These are phyloP conservation scores for Yamadazyma paraphyllophila DNA, from an alignment of 805 yeast genomes.

Conservation along the genomic window DNA sequence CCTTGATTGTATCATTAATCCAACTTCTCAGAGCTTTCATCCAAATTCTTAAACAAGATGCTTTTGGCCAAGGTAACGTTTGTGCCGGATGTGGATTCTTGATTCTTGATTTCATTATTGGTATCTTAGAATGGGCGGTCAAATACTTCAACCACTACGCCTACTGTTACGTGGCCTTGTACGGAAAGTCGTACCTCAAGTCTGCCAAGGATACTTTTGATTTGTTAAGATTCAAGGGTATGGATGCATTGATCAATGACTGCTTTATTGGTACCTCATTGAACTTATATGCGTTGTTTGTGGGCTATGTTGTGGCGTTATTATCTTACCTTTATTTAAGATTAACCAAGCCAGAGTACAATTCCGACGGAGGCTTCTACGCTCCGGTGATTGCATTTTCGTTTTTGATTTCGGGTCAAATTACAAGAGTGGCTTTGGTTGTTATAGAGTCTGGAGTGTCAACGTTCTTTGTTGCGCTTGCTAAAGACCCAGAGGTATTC, in stretches of 20 bases:
- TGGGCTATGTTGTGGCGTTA: constrained; percentile 59
- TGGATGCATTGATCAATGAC: constrained; percentile 83
- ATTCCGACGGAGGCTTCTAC: constrained; percentile 54
- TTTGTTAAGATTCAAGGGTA: constrained; percentile 72
- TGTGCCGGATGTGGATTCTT: constrained; percentile 53
- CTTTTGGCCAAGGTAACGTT: constrained; percentile 50
- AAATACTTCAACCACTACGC: constrained; percentile 90
- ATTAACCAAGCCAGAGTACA: constrained; percentile 67
- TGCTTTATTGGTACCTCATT: constrained; percentile 76
- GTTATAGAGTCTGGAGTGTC: constrained; percentile 80
- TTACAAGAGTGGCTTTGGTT: constrained; percentile 67
- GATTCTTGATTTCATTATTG: constrained; percentile 57
- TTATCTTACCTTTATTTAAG: constrained; percentile 64
- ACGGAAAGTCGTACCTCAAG: constrained; percentile 72
- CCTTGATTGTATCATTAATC: constrained; percentile 66
- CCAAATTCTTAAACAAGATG: constrained; percentile 49
- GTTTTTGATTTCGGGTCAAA: constrained; percentile 71
- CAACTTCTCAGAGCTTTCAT: constrained; percentile 62
- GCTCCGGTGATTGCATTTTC: constrained; percentile 76
- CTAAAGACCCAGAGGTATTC: constrained; percentile 82
- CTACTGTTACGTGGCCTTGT: constrained; percentile 80
- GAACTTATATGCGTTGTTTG: constrained; percentile 70
- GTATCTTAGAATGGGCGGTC: constrained; percentile 73
- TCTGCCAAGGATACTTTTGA: constrained; percentile 84
- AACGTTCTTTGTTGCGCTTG: constrained; percentile 79